phyloP scores from a whole-genome alignment of 106 monocot species.

The Allium cepa region DNA sequence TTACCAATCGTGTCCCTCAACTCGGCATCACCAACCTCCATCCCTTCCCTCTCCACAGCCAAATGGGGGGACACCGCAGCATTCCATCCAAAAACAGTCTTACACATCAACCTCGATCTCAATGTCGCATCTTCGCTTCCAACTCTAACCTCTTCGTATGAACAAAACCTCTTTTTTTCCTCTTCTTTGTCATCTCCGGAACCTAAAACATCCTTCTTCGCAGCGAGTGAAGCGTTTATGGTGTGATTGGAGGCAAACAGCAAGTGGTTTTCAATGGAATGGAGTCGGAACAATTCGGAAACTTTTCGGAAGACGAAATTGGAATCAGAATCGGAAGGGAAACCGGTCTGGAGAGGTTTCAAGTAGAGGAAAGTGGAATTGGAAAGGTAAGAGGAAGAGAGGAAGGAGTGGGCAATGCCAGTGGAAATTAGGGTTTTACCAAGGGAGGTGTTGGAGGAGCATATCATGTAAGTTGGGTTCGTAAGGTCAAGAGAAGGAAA shows the following conservation, averaged over 20 bases:
- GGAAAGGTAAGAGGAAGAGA: constrained; percentile 17
- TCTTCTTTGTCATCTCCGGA: constrained; percentile 1
- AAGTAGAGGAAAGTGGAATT: constrained; percentile 56
- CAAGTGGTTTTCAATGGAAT: background rate
- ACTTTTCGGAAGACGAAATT: constrained; percentile 59
- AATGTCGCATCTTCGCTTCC: constrained; percentile 9
- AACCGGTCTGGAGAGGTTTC: constrained; percentile 93
- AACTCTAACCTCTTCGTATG: constrained; percentile 34
- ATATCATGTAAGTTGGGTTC: constrained; percentile 68
- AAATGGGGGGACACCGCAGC: constrained; percentile 81
- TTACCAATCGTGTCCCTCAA: constrained; percentile 40
- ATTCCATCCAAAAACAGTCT: constrained; percentile 77
- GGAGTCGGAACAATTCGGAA: constrained; percentile 34
- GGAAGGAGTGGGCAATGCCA: constrained; percentile 61
- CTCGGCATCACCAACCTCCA: constrained; percentile 42
- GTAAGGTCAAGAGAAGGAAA: constrained; percentile 32
- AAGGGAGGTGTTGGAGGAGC: constrained; percentile 88
- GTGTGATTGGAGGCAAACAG: constrained; percentile 58
- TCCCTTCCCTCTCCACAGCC: constrained; percentile 76
- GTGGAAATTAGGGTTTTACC: constrained; percentile 96
- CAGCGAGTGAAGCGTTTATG: constrained; percentile 34
- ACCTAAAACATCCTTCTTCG: constrained; percentile 15
- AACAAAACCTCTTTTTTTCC: constrained; percentile 13
- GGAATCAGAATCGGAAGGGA: constrained; percentile 80
- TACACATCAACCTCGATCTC: constrained; percentile 42